phyloP scores from a whole-genome alignment of 257 asterid genomes.

The Buddleja alternifolia region DNA sequence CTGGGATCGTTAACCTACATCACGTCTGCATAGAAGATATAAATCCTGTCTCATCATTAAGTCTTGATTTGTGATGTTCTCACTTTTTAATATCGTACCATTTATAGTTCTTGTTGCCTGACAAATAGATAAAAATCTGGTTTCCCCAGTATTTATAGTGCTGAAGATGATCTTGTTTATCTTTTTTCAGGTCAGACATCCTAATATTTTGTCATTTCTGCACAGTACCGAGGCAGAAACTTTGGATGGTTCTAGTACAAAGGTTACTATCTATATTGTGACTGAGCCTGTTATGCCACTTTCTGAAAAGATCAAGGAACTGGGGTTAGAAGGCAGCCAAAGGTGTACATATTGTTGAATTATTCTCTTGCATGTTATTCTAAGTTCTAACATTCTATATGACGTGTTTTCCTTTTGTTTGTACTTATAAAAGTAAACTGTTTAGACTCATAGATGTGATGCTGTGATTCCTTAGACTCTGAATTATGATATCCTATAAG shows the following conservation, averaged over 20 bases:
- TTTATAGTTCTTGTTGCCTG: slow-evolving; percentile 12
- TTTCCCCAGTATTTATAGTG: slow-evolving; percentile 13
- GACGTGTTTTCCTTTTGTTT: slow-evolving; percentile 19
- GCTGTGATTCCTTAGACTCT: slow-evolving; percentile 23
- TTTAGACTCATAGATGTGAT: neutral
- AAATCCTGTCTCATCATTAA: neutral
- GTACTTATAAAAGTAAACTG: slow-evolving; percentile 5
- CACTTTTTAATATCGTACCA: neutral
- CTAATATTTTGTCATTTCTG: slow-evolving; percentile 91
- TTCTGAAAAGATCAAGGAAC: slow-evolving; percentile 90
- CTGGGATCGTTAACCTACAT: neutral
- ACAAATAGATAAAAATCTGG: slow-evolving; percentile 14
- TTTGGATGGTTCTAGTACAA: slow-evolving; percentile 75
- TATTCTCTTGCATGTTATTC: slow-evolving; percentile 27
- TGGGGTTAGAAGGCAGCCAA: slow-evolving; percentile 86
- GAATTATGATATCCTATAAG: slow-evolving; percentile 8
- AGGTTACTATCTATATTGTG: slow-evolving; percentile 87
- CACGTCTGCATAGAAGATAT: slow-evolving; percentile 15
- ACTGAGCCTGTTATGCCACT: slow-evolving; percentile 98
- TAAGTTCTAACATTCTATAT: slow-evolving; percentile 22
- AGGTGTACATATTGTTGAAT: slow-evolving; percentile 52
- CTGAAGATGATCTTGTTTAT: slow-evolving; percentile 36
- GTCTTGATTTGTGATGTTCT: slow-evolving; percentile 24
- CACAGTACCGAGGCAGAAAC: slow-evolving; percentile 94
- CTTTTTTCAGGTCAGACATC: slow-evolving; percentile 93